phyloP scores from a whole-genome alignment of 306 rosid genomes.

The Pueraria montana region DNA sequence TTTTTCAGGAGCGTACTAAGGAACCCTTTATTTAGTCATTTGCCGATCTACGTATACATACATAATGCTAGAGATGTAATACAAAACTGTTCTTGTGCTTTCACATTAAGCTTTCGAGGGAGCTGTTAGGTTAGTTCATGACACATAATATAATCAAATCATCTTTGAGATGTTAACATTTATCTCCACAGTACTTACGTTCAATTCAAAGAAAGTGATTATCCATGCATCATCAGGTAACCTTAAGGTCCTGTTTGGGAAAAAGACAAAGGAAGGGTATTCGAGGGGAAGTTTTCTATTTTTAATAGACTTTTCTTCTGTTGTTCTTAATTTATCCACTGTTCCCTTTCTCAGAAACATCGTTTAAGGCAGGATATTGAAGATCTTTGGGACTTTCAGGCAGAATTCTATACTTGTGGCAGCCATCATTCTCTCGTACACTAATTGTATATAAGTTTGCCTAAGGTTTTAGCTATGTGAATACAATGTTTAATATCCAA shows the following conservation, averaged over 20 bases:
- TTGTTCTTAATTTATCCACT: conserved; percentile 7
- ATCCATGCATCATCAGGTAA: conserved; percentile 21
- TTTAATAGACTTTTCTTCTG: conserved; percentile 2
- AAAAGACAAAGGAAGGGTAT: conserved; percentile 11
- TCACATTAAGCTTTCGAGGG: neutral
- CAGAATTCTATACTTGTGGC: conserved; percentile 18
- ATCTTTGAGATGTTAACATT: conserved; percentile 24
- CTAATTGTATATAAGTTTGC: neutral
- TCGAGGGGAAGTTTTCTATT: neutral
- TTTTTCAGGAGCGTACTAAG: neutral
- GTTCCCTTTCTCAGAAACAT: conserved; percentile 3
- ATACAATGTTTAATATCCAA: neutral
- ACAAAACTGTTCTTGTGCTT: neutral
- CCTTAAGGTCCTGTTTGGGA: neutral
- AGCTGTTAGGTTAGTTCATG: neutral
- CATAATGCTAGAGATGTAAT: conserved; percentile 25
- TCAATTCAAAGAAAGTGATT: conserved; percentile 4
- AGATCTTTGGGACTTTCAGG: conserved; percentile 10
- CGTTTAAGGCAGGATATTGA: conserved; percentile 20
- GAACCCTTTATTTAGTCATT: conserved; percentile 11
- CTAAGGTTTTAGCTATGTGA: conserved; percentile 28
- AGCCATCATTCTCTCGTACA: conserved; percentile 1
- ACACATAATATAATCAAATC: neutral
- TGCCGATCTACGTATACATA: neutral
- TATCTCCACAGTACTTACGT: neutral